Evolutionary conservation across 2,329 filamentous ascomycete genomes (phyloP), one percentile per base, ranked within the genome.

Genomic region (Scedosporium aurantiacum): DNA sequence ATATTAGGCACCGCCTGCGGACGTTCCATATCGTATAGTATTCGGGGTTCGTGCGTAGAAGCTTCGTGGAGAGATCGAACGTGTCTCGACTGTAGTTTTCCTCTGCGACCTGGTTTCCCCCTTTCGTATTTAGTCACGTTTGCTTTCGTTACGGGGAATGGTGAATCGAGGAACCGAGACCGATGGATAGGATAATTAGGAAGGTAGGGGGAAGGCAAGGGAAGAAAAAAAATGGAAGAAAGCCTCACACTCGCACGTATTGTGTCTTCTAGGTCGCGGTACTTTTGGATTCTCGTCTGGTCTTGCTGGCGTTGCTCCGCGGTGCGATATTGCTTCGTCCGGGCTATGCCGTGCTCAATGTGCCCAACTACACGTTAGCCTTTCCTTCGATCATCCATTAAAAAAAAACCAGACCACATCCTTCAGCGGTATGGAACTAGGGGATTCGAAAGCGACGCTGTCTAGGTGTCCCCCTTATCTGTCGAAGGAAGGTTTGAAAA

Each of bases 1-100:
- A 81, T 63, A 75, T 82, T 80, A 87, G 78, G 75, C 83, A 86
- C 69, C 82, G 82, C 68, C 94, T 87, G 70, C 94, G 87, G 76
- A 87, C 83, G 79, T 95, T 95, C 90, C 90, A 95, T 81, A 91
- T 82, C 62, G 90, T 93, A 76, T 94, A 94, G 78, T 92, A 92
- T 74, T 95, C 90, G 27, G 90, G 90, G 72, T 95, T 95, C 68
- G 87, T 82, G 56, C 81, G 82, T 60, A 93, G 80, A 54, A 94
- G 82, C 66, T 83, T 85, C n/a, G 87, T 86, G 40, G 87, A 89
- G 61, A 89, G 81, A 64, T 82, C 76, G 67, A 92, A 83, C 47
- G 85, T 82, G 61, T 84, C 78, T 61, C 76, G 67, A 50, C 78
- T 79, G 71, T 79, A 81, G 66, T 81, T 75, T 63, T 70, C 71